phyloP scores from a whole-genome alignment of 176 grass and related monocot genomes.

The Aegilops tauschii region DNA sequence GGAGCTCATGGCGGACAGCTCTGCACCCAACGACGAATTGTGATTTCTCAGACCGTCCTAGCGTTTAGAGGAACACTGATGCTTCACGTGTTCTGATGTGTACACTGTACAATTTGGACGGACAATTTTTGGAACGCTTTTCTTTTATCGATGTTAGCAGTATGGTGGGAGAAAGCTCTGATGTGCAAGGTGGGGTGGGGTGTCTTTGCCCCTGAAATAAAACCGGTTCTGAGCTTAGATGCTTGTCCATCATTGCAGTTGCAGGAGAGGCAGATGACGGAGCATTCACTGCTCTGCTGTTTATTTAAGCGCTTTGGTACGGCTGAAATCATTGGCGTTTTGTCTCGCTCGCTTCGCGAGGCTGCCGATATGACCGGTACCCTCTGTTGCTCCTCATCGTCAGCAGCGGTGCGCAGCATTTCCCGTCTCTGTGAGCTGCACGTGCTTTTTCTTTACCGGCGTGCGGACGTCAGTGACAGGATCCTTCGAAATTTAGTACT shows the following conservation, averaged over 20 bases:
- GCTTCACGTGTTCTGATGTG: constrained; percentile 14
- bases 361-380: neutral
- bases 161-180: neutral
- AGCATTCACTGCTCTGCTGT: neutral
- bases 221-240: neutral
- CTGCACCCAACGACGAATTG: constrained; percentile 72
- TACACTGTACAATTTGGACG: constrained; percentile 13
- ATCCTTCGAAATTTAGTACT: neutral
- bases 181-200: neutral
- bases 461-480: neutral
- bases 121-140: constrained; percentile 11
- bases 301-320: neutral
- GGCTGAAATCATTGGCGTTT: neutral
- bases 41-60: constrained; percentile 32
- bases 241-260: neutral
- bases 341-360: neutral
- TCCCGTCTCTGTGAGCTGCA: neutral
- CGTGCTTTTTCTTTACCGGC: neutral
- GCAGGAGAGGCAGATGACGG: neutral
- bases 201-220: constrained; percentile 27
- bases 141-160: neutral
- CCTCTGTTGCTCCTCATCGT: neutral
- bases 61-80: constrained; percentile 30
- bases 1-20: constrained; percentile 75
- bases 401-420: neutral